Conservation (phyloP, 306 rosid species). For the Benincasa hispida region DNA sequence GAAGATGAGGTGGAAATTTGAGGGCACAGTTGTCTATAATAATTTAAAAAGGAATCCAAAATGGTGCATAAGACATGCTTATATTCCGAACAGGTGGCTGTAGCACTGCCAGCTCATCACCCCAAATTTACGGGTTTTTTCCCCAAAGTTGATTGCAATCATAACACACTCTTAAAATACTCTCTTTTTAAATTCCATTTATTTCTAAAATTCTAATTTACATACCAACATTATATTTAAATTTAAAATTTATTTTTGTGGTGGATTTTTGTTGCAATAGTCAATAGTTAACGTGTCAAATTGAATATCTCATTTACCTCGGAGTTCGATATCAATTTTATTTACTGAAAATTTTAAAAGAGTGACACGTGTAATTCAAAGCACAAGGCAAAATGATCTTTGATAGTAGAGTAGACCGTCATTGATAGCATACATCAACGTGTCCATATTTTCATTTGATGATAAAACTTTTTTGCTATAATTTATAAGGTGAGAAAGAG, state of each 20-base stretch:
- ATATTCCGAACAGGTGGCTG: neutral
- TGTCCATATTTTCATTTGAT: too few relatives aligned
- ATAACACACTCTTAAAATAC: too few relatives aligned
- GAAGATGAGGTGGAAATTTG: neutral
- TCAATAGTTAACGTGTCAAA: neutral
- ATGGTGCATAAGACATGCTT: slow-evolving; percentile 2
- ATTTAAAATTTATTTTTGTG: neutral
- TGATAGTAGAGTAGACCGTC: neutral
- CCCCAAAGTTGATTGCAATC: neutral
- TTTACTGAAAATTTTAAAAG: neutral
- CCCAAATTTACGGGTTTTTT: neutral
- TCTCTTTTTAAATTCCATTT: too few relatives aligned
- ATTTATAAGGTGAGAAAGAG: too few relatives aligned
- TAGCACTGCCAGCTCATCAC: neutral
- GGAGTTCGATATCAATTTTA: neutral
- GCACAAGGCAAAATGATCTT: neutral
- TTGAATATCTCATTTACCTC: neutral
- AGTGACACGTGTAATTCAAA: neutral
- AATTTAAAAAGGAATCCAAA: neutral
- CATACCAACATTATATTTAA: too few relatives aligned
- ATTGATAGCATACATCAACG: neutral
- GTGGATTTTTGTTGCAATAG: neutral
- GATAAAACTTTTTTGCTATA: too few relatives aligned
- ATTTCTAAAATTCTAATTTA: too few relatives aligned
- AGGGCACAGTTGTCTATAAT: neutral